Conservation (phyloP, 768 basidiomycete genomes). For the Lactarius sp. region DNA sequence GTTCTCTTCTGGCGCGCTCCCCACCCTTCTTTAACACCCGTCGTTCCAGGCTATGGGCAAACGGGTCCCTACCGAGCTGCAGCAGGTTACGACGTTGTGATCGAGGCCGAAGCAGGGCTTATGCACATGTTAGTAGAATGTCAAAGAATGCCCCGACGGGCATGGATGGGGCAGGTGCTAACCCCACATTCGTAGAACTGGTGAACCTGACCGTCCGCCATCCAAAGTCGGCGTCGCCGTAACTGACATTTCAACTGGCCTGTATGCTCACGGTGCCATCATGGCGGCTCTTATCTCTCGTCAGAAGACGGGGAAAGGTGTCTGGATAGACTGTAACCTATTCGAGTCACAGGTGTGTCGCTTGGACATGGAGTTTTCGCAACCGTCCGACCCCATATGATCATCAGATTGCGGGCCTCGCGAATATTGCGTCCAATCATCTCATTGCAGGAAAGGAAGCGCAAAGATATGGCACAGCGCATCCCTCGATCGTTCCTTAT, state of each 20-base stretch:
- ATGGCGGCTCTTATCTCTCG: conserved; percentile 85
- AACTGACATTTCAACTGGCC: conserved; percentile 82
- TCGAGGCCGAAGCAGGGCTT: conserved; percentile 71
- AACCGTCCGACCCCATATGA: not conserved
- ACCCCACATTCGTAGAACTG: conserved; percentile 53
- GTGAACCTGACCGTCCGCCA: conserved; percentile 80
- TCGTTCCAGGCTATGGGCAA: conserved; percentile 68
- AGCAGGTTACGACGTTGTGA: conserved; percentile 80
- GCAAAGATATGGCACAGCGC: conserved; percentile 82
- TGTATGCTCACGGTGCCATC: conserved; percentile 90
- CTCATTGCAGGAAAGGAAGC: conserved; percentile 83
- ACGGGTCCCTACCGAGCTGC: conserved; percentile 81
- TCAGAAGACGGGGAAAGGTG: conserved; percentile 78
- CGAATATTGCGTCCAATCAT: conserved; percentile 91
- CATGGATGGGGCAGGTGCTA: conserved; percentile 19
- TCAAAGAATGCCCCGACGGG: conserved; percentile 7
- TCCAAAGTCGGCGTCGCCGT: conserved; percentile 95
- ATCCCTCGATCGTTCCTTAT: conserved; percentile 92
- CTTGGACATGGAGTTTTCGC: not conserved
- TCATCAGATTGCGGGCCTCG: conserved; percentile 82
- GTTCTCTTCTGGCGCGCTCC: conserved; percentile 15
- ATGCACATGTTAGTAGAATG: conserved; percentile 76
- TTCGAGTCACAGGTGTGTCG: conserved; percentile 79
- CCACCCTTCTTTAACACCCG: not conserved
- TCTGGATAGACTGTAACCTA: conserved; percentile 88